Conservation (phyloP, 148 eudicot genomes). For the Rhododendron mucronatum region DNA sequence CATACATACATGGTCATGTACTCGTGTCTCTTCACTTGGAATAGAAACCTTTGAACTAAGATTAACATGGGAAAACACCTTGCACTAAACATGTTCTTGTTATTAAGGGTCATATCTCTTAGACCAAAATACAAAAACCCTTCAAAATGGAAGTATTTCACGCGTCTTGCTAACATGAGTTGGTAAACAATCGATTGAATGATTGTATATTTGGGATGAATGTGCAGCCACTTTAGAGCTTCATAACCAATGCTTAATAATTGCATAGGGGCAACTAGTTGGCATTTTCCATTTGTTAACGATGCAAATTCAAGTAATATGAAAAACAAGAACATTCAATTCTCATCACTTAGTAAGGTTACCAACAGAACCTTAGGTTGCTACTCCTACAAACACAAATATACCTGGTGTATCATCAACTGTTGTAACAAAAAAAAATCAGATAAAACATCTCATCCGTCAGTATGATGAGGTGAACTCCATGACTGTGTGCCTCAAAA, state of each 20-base stretch:
- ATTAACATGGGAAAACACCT: not conserved
- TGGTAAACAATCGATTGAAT: not conserved
- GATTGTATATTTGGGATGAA: not conserved
- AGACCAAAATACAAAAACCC: not conserved
- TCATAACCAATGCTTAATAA: not conserved
- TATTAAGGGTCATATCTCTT: not conserved
- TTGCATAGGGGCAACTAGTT: not conserved
- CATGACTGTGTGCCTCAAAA: not conserved
- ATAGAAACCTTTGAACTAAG: not conserved
- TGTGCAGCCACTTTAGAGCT: not conserved
- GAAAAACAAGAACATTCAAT: not conserved
- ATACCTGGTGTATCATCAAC: not conserved
- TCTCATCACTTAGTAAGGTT: slow-evolving; percentile 2
- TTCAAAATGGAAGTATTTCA: not conserved
- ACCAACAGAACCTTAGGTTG: not conserved
- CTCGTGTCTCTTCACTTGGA: not conserved
- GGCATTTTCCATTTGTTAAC: not conserved
- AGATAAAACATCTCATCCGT: not conserved
- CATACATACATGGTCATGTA: not conserved
- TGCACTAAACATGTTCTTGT: not conserved
- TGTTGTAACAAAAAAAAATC: not conserved
- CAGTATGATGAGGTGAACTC: not conserved
- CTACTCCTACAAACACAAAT: not conserved
- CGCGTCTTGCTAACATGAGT: not conserved
- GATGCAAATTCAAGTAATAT: not conserved